phyloP scores from a whole-genome alignment of 2,329 filamentous ascomycete genomes.

The Trichoderma asperellum region DNA sequence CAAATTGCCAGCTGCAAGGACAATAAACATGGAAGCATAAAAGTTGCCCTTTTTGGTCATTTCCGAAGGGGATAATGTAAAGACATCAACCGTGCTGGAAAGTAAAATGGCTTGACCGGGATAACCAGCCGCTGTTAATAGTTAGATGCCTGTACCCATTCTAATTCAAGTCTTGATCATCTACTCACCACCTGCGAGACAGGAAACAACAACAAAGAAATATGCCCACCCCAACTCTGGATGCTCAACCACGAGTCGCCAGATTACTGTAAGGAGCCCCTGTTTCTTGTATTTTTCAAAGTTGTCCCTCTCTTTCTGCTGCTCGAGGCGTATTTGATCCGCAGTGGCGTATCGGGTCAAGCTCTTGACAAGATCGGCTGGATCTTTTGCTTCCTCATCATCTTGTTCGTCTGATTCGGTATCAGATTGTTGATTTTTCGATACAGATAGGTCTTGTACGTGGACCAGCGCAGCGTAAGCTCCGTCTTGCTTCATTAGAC shows the following conservation, averaged over 20 bases:
- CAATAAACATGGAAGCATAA: conserved; percentile 59
- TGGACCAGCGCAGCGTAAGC: conserved; percentile 58
- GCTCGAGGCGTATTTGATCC: conserved; percentile 39
- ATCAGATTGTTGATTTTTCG: conserved; percentile 31
- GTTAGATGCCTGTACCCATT: neutral
- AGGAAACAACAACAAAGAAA: conserved; percentile 40
- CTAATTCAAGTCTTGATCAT: neutral
- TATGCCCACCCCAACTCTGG: conserved; percentile 45
- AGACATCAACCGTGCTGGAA: conserved; percentile 48
- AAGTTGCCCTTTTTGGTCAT: conserved; percentile 52
- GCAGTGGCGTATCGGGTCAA: conserved; percentile 40
- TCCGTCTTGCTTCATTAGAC: conserved; percentile 54
- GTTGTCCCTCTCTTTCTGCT: conserved; percentile 40
- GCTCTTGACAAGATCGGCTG: conserved; percentile 37
- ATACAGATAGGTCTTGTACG: conserved; percentile 44
- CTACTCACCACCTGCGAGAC: conserved; percentile 37
- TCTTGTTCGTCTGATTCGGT: conserved; percentile 37
- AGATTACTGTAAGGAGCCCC: conserved; percentile 39
- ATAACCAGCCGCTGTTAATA: conserved; percentile 41
- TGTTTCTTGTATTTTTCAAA: conserved; percentile 43
- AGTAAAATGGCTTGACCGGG: conserved; percentile 52
- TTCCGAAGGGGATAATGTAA: conserved; percentile 40
- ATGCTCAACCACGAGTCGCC: conserved; percentile 44
- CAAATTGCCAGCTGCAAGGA: conserved; percentile 51
- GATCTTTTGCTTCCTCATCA: conserved; percentile 27